Evolutionary conservation across 139 green algal genomes (phyloP).

Genomic region (Tetradesmus lagerheimii): DNA sequence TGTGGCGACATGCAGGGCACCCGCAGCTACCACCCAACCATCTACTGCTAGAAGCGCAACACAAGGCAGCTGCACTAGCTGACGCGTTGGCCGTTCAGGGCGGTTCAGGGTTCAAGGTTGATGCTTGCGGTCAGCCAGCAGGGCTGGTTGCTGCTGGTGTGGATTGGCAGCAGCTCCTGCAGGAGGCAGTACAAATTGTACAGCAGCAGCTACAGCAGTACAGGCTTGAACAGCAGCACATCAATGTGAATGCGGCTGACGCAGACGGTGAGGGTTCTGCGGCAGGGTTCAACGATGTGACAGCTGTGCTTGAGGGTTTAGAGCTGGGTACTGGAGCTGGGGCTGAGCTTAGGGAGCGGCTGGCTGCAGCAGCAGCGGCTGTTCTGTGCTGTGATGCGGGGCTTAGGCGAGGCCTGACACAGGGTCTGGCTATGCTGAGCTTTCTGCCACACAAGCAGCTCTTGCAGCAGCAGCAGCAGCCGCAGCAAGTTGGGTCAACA

Average conservation of each 20-base stretch:
- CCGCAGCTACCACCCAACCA: slow-evolving; percentile 71
- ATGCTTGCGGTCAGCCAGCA: slow-evolving; percentile 50
- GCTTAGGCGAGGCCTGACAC: slow-evolving; percentile 55
- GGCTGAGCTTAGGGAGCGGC: slow-evolving; percentile 37
- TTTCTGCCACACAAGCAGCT: slow-evolving; percentile 49
- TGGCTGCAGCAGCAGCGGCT: slow-evolving; percentile 55
- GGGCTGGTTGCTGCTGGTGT: slow-evolving; percentile 51
- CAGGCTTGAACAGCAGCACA: slow-evolving; percentile 1
- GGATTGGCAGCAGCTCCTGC: slow-evolving; percentile 50
- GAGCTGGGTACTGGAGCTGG: background rate
- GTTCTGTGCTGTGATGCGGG: slow-evolving; percentile 56
- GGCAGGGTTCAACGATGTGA: slow-evolving; percentile 15
- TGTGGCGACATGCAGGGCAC: slow-evolving; percentile 85
- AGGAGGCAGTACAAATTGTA: slow-evolving; percentile 30
- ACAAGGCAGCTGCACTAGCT: slow-evolving; percentile 40
- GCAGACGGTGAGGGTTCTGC: background rate
- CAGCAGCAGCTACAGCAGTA: slow-evolving; percentile 17
- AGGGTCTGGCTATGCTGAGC: slow-evolving; percentile 65
- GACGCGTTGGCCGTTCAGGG: slow-evolving; percentile 42
- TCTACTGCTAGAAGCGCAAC: slow-evolving; percentile 47
- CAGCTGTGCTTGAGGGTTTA: slow-evolving; percentile 13
- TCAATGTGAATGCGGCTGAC: background rate
- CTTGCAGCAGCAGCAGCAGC: slow-evolving; percentile 33
- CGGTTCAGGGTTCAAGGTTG: slow-evolving; percentile 46
- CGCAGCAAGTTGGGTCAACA: background rate